Conservation (phyloP, 805 yeast genomes). For the Spathaspora passalidarum region DNA sequence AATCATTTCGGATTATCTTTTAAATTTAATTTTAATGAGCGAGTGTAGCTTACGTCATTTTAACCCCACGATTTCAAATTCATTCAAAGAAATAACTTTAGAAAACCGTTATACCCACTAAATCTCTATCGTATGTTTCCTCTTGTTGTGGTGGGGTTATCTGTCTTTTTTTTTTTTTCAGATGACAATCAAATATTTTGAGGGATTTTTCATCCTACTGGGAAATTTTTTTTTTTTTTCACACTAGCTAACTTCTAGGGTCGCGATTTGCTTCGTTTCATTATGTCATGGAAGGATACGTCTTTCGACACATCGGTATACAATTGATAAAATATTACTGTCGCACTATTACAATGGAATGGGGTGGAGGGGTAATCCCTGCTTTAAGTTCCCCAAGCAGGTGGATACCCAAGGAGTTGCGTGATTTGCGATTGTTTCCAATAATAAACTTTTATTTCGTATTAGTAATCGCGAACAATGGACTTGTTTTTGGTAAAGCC, state of each 20-base stretch:
- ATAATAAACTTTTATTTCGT: neutral
- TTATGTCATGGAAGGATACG: neutral
- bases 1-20: neutral
- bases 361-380: neutral
- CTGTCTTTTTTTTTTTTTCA: neutral
- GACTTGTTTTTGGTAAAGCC: neutral
- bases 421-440: neutral
- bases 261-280: neutral
- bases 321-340: neutral
- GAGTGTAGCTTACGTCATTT: neutral
- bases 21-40: neutral
- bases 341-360: neutral
- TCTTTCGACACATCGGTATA: neutral
- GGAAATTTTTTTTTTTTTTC: neutral
- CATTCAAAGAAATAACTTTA: neutral
- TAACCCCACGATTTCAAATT: neutral
- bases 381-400: neutral
- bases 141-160: neutral
- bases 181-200: slow-evolving; percentile 1
- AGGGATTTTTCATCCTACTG: neutral
- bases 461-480: neutral
- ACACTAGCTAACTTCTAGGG: neutral
- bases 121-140: neutral
- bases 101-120: neutral
- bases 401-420: neutral